These are phyloP conservation scores for Stereocaulon alpinum DNA, from an alignment of 495 filamentous ascomycete species.

Conservation along the genomic window DNA sequence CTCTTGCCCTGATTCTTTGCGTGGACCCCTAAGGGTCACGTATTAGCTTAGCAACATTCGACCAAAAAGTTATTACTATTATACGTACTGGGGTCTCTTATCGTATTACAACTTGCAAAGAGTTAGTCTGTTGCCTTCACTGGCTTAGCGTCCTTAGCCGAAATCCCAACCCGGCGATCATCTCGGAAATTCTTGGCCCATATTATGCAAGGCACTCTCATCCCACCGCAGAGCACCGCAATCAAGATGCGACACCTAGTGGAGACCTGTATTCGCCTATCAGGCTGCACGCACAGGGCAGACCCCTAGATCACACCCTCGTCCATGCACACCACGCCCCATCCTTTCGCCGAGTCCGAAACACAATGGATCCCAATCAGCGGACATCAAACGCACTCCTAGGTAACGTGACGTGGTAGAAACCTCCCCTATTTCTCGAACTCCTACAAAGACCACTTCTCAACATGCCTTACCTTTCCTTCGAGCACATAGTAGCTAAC, in stretches of 20 bases:
- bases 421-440: background rate
- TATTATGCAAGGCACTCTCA: background rate
- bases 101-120: background rate
- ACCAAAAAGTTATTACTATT: conserved; percentile 2
- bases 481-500: background rate
- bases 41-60: conserved; percentile 4
- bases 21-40: background rate
- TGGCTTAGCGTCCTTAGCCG: background rate
- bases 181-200: background rate
- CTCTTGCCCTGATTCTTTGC: background rate
- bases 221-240: background rate
- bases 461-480: background rate
- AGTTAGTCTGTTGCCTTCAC: background rate
- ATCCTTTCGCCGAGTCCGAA: background rate
- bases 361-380: conserved; percentile 20
- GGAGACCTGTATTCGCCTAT: background rate
- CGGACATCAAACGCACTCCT: conserved; percentile 19
- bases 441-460: background rate
- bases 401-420: conserved; percentile 4
- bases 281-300: background rate
- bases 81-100: background rate
- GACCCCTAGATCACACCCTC: background rate
- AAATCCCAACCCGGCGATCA: background rate
- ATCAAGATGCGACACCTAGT: background rate
- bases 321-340: background rate